These are phyloP conservation scores for Gastrodia elata DNA, from an alignment of 106 monocot species.

Conservation along the genomic window DNA sequence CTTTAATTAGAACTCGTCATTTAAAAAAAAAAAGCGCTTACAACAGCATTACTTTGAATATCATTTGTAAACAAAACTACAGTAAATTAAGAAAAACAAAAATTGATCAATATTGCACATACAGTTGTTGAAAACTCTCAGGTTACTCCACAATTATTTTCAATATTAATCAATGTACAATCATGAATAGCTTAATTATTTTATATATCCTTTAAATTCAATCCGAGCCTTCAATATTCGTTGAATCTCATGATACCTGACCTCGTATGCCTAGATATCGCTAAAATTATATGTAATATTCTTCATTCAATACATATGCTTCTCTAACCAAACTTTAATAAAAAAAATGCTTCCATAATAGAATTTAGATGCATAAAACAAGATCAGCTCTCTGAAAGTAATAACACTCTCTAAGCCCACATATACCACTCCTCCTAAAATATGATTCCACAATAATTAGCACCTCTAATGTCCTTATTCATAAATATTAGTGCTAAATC, in stretches of 20 bases:
- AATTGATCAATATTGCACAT: background rate
- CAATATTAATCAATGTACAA: background rate
- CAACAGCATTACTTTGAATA: background rate
- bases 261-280: too few species aligned
- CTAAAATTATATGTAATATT: background rate
- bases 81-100: background rate
- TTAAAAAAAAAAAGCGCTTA: background rate
- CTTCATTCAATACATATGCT: background rate
- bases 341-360: background rate
- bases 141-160: background rate
- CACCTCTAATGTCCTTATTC: background rate
- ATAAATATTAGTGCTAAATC: background rate
- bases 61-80: too few species aligned
- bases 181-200: background rate
- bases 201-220: background rate
- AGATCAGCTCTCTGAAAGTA: background rate
- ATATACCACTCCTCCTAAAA: background rate
- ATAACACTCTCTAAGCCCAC: background rate
- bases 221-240: too few species aligned
- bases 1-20: background rate
- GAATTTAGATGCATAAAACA: background rate
- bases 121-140: background rate
- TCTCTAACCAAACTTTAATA: background rate
- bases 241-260: too few species aligned
- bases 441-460: background rate